Evolutionary conservation across 768 basidiomycete species (phyloP).

Genomic region (Lentinula detonsa): DNA sequence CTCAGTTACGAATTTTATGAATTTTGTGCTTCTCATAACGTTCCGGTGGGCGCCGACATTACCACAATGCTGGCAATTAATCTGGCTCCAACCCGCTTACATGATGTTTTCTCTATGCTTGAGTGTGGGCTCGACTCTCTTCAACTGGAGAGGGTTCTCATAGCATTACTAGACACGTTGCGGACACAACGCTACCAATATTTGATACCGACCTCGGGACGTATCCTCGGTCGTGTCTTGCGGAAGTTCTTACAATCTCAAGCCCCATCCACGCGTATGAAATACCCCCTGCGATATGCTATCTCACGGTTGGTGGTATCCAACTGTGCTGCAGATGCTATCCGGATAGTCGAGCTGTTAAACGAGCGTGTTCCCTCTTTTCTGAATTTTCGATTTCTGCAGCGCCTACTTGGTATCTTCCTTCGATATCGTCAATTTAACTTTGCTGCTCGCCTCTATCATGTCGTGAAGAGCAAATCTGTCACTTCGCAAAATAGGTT

Average conservation of each 20-base stretch:
- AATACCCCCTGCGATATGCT: constrained; percentile 43
- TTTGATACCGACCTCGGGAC: constrained; percentile 22
- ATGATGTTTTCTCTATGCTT: constrained; percentile 28
- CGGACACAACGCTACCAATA: constrained; percentile 24
- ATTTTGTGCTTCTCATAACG: constrained; percentile 18
- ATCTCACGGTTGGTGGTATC: constrained; percentile 33
- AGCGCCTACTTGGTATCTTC: constrained; percentile 32
- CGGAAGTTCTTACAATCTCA: constrained; percentile 26
- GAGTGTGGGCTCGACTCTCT: constrained; percentile 20
- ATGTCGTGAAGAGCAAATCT: constrained; percentile 13
- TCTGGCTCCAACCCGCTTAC: constrained; percentile 23
- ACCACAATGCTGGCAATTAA: constrained; percentile 24
- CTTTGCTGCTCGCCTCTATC: constrained; percentile 26
- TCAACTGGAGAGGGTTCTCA: constrained; percentile 30
- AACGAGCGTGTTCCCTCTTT: constrained; percentile 25
- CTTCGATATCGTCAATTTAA: constrained; percentile 32
- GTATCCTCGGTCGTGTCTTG: constrained; percentile 28
- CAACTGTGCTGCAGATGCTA: constrained; percentile 26
- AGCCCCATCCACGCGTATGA: constrained; percentile 22
- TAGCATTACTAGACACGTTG: constrained; percentile 30
- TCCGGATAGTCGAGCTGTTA: constrained; percentile 35
- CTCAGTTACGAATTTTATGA: constrained; percentile 27
- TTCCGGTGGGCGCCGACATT: constrained; percentile 16
- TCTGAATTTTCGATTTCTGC: constrained; percentile 33
- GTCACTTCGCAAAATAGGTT: constrained; percentile 19